These are phyloP conservation scores for Daldinia childiae DNA, from an alignment of 495 filamentous ascomycete genomes.

Conservation along the genomic window DNA sequence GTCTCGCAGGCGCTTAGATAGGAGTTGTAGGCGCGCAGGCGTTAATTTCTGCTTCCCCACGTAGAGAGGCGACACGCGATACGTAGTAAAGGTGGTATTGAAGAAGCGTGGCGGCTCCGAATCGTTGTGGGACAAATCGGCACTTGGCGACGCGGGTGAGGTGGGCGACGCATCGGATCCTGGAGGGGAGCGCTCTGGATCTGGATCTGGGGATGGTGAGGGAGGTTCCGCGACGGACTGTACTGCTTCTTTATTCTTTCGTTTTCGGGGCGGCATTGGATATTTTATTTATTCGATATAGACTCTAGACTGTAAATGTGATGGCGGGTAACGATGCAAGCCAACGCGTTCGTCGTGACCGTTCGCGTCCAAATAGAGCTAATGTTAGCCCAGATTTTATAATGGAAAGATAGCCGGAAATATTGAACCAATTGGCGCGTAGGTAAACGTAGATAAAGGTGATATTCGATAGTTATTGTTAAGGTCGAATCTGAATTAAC, in stretches of 20 bases:
- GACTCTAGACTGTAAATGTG: neutral
- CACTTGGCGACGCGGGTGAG: slow-evolving; percentile 6
- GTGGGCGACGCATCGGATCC: slow-evolving; percentile 17
- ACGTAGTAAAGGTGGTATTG: slow-evolving; percentile 59
- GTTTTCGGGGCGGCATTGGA: slow-evolving; percentile 41
- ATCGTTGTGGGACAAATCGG: slow-evolving; percentile 13
- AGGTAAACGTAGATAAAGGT: neutral
- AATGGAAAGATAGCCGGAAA: neutral
- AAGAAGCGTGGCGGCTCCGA: slow-evolving; percentile 51
- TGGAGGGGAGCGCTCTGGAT: slow-evolving; percentile 8
- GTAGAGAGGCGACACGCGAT: slow-evolving; percentile 57
- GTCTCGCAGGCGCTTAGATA: slow-evolving; percentile 55
- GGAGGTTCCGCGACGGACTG: slow-evolving; percentile 1
- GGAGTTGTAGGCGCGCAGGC: slow-evolving; percentile 39
- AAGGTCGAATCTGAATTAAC: neutral
- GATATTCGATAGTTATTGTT: neutral
- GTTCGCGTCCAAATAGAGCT: slow-evolving; percentile 18
- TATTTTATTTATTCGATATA: neutral
- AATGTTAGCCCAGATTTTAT: neutral
- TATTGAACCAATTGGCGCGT: neutral
- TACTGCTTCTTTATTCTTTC: slow-evolving; percentile 10
- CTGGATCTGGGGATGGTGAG: slow-evolving; percentile 12
- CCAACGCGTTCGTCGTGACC: neutral
- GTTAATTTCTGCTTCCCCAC: slow-evolving; percentile 46
- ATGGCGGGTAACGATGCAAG: neutral